These are phyloP conservation scores for Suillus bovinus DNA, from an alignment of 768 basidiomycete genomes.

Conservation along the genomic window DNA sequence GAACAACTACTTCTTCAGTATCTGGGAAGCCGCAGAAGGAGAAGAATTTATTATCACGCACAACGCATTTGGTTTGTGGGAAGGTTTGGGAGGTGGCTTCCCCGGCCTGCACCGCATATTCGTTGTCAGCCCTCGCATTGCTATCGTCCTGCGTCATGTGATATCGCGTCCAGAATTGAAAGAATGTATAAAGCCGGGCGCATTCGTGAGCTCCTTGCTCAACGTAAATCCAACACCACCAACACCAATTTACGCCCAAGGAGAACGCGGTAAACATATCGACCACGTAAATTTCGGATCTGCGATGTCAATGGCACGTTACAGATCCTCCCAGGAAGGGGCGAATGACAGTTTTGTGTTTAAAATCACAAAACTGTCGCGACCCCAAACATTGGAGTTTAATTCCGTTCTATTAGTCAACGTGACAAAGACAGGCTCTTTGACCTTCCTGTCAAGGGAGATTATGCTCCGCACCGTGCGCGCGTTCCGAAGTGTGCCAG, in stretches of 20 bases:
- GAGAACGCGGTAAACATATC: not conserved
- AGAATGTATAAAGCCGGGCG: not conserved
- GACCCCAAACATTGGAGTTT: constrained; percentile 9
- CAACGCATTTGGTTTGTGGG: constrained; percentile 36
- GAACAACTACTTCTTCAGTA: constrained; percentile 32
- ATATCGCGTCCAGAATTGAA: constrained; percentile 13
- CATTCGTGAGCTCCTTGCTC: constrained; percentile 7
- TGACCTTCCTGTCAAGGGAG: constrained; percentile 13
- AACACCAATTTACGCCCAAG: constrained; percentile 3
- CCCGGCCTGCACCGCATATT: constrained; percentile 31
- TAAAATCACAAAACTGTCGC: constrained; percentile 28
- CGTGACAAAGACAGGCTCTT: not conserved
- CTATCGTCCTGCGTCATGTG: constrained; percentile 30
- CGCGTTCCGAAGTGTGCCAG: constrained; percentile 1
- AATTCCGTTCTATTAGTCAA: constrained; percentile 12
- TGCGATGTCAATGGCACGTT: not conserved
- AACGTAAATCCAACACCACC: constrained; percentile 4
- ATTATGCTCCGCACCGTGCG: constrained; percentile 12
- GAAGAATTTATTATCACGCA: constrained; percentile 35
- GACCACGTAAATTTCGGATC: not conserved
- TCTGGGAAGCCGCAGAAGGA: constrained; percentile 37
- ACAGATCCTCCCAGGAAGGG: constrained; percentile 10
- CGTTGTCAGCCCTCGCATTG: constrained; percentile 37
- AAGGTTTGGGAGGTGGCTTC: constrained; percentile 27
- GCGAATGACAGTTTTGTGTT: constrained; percentile 33